These are phyloP conservation scores for Acorus gramineus DNA, from an alignment of 106 monocot species.

Conservation along the genomic window DNA sequence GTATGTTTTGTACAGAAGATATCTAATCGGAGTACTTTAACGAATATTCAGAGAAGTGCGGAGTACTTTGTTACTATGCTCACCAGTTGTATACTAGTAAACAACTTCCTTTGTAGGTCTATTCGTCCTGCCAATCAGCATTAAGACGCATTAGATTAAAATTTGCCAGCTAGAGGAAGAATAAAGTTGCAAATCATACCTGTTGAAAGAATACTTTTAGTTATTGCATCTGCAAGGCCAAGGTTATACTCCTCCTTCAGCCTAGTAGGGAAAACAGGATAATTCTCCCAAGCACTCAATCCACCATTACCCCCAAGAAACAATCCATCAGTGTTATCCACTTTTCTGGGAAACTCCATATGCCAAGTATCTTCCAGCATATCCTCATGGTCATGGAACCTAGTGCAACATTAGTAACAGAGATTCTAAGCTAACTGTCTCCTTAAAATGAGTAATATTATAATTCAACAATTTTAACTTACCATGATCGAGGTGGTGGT, in stretches of 20 bases:
- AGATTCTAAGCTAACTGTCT: too few relatives aligned
- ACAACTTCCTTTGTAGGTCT: slow-evolving; percentile 92
- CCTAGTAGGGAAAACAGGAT: slow-evolving; percentile 44
- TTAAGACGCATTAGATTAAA: not conserved
- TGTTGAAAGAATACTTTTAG: slow-evolving; percentile 88
- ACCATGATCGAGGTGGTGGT: slow-evolving; percentile 77
- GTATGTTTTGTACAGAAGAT: too few relatives aligned
- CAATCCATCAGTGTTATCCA: slow-evolving; percentile 53
- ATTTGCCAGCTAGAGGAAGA: not conserved
- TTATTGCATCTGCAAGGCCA: slow-evolving; percentile 92
- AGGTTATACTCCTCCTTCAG: slow-evolving; percentile 64
- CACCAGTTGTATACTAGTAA: slow-evolving; percentile 94
- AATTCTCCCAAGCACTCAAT: slow-evolving; percentile 58
- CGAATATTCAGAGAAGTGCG: too few relatives aligned
- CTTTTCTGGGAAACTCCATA: slow-evolving; percentile 49
- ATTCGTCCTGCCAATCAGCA: slow-evolving; percentile 52
- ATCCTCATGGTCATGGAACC: slow-evolving; percentile 88
- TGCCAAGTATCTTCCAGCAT: slow-evolving; percentile 93
- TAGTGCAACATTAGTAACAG: slow-evolving; percentile 9
- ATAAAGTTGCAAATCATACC: slow-evolving; percentile 22
- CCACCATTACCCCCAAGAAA: slow-evolving; percentile 52
- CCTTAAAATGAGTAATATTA: not conserved
- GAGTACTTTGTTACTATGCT: slow-evolving; percentile 6
- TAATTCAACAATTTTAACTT: slow-evolving; percentile 8
- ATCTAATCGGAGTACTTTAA: too few relatives aligned